These are phyloP conservation scores for Zygosaccharomyces pseudobailii DNA, from an alignment of 1,139 yeast species.

Conservation along the genomic window DNA sequence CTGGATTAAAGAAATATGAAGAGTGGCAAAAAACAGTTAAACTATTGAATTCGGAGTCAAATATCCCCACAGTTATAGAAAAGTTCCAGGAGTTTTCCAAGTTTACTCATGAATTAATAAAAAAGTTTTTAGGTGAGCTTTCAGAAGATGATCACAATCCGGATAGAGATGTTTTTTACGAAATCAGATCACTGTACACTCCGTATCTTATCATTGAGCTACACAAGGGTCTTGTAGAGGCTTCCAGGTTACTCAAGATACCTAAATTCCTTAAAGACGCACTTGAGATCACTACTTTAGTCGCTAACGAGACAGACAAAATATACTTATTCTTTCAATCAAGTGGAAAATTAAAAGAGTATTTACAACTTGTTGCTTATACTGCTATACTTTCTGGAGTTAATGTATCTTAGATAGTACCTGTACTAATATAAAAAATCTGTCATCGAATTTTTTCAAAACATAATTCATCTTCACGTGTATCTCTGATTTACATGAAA, in stretches of 20 bases:
- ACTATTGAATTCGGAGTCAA: slow-evolving; percentile 25
- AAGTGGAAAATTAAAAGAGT: slow-evolving; percentile 58
- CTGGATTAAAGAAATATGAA: slow-evolving; percentile 38
- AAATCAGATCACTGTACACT: slow-evolving; percentile 61
- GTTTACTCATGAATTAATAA: slow-evolving; percentile 25
- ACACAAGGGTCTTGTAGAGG: slow-evolving; percentile 49
- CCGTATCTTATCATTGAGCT: slow-evolving; percentile 67
- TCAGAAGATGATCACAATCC: slow-evolving; percentile 25
- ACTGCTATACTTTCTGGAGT: slow-evolving; percentile 41
- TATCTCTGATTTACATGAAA: neutral
- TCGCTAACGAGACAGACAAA: slow-evolving; percentile 47
- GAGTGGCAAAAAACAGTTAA: slow-evolving; percentile 33
- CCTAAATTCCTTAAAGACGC: slow-evolving; percentile 47
- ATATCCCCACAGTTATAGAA: slow-evolving; percentile 28
- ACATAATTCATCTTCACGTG: neutral
- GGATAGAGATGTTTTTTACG: slow-evolving; percentile 28
- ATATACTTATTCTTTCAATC: slow-evolving; percentile 51
- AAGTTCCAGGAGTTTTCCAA: slow-evolving; percentile 30
- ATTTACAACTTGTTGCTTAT: slow-evolving; percentile 55
- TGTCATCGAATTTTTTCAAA: neutral
- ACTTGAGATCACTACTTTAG: slow-evolving; percentile 50
- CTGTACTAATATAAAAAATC: neutral
- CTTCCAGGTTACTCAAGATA: slow-evolving; percentile 35
- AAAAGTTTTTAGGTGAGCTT: slow-evolving; percentile 30
- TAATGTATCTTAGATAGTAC: slow-evolving; percentile 5